Conservation (phyloP, 2,329 filamentous ascomycete genomes). For the Aspergillus tanneri region DNA sequence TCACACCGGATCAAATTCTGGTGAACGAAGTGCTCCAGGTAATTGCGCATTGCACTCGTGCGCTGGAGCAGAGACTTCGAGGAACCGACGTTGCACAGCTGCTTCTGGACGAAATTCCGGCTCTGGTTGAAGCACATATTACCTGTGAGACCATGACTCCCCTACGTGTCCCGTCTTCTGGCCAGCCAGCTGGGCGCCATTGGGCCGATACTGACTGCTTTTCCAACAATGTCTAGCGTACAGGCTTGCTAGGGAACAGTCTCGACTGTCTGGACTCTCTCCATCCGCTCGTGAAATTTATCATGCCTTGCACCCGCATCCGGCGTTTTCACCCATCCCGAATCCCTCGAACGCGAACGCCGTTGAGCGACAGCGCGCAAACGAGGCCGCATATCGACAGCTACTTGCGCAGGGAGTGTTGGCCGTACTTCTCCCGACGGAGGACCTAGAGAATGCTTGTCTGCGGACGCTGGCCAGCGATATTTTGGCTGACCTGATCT, state of each 20-base stretch:
- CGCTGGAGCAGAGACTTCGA: conserved; percentile 79
- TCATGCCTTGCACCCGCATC: conserved; percentile 78
- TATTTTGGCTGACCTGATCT: conserved; percentile 84
- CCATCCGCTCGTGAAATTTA: conserved; percentile 69
- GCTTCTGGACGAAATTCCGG: conserved; percentile 82
- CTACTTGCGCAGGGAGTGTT: conserved; percentile 80
- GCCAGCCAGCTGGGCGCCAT: neutral
- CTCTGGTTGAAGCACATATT: conserved; percentile 76
- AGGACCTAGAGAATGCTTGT: conserved; percentile 86
- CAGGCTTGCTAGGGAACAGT: conserved; percentile 63
- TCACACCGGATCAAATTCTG: conserved; percentile 86
- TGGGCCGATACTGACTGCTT: conserved; percentile 21
- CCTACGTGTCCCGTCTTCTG: neutral
- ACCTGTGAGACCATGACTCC: conserved; percentile 57
- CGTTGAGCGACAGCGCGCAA: conserved; percentile 64
- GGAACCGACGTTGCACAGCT: conserved; percentile 80
- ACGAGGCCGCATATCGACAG: conserved; percentile 82
- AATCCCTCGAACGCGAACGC: conserved; percentile 52
- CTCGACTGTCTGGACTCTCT: conserved; percentile 59
- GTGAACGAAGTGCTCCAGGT: conserved; percentile 84
- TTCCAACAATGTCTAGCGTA: conserved; percentile 58
- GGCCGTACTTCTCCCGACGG: conserved; percentile 81
- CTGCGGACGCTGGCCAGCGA: conserved; percentile 80
- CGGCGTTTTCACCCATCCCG: conserved; percentile 76
- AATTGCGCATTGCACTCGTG: conserved; percentile 86